Evolutionary conservation across 768 basidiomycete species (phyloP).

Genomic region (Leccinum olivaceopallidum): DNA sequence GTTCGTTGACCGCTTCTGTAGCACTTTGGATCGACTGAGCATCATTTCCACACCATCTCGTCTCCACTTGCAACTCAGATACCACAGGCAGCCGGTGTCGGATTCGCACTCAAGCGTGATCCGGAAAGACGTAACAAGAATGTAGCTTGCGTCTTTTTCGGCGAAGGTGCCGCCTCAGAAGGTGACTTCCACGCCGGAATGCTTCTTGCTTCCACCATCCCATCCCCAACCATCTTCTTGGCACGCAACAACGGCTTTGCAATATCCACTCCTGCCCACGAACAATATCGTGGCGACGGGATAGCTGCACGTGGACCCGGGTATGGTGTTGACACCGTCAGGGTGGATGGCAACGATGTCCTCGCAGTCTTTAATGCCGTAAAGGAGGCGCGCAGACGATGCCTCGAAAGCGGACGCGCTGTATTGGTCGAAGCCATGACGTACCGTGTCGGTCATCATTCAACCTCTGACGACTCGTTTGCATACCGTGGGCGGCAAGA

Average conservation of each 20-base stretch:
- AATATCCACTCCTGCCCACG: slow-evolving; percentile 87
- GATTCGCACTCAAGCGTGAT: slow-evolving; percentile 82
- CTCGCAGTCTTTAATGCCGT: slow-evolving; percentile 79
- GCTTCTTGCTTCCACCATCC: slow-evolving; percentile 74
- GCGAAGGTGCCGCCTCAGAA: slow-evolving; percentile 93
- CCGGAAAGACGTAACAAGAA: slow-evolving; percentile 65
- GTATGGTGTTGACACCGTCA: slow-evolving; percentile 88
- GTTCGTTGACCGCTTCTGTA: slow-evolving; percentile 32
- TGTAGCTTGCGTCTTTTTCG: slow-evolving; percentile 88
- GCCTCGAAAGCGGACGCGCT: slow-evolving; percentile 76
- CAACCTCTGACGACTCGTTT: slow-evolving; percentile 93
- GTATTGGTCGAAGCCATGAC: slow-evolving; percentile 91
- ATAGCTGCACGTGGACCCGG: slow-evolving; percentile 88
- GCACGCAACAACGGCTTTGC: slow-evolving; percentile 90
- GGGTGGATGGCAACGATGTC: slow-evolving; percentile 93
- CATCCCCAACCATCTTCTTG: slow-evolving; percentile 72
- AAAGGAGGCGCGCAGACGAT: slow-evolving; percentile 67
- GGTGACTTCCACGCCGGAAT: slow-evolving; percentile 96
- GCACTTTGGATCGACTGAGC: slow-evolving; percentile 83
- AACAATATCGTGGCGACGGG: slow-evolving; percentile 92
- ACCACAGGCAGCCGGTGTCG: slow-evolving; percentile 93
- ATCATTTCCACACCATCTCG: slow-evolving; percentile 94
- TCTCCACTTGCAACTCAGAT: slow-evolving; percentile 94
- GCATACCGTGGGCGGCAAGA: slow-evolving; percentile 89
- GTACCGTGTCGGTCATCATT: slow-evolving; percentile 93